A percentile compares a stretch with the other conserved stretches of the same genome.
phyloP scores from a whole-genome alignment of 257 asterid species.

The Scutellaria minor region DNA sequence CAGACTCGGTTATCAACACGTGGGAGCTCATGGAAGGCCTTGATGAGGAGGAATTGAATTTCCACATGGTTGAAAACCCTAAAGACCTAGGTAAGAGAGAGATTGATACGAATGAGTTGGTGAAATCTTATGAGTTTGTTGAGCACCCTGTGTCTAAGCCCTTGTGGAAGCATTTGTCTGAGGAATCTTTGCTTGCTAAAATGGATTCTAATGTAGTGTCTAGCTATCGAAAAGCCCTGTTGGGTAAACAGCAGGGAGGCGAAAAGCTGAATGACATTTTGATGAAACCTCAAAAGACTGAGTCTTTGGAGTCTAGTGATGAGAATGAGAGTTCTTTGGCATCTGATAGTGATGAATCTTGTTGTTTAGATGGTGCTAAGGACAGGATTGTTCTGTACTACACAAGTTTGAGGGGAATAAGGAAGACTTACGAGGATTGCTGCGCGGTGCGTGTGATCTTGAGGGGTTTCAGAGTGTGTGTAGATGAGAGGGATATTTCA shows the following conservation, averaged over 20 bases:
- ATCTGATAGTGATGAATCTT: slow-evolving; percentile 40
- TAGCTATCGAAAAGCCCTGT: slow-evolving; percentile 47
- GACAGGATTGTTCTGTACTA: slow-evolving; percentile 69
- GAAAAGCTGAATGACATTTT: slow-evolving; percentile 38
- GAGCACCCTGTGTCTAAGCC: slow-evolving; percentile 56
- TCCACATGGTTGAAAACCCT: slow-evolving; percentile 50
- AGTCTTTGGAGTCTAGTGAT: slow-evolving; percentile 32
- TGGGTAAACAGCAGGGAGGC: slow-evolving; percentile 44
- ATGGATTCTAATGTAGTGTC: slow-evolving; percentile 50
- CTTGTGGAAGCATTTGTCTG: slow-evolving; percentile 61
- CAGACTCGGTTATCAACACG: slow-evolving; percentile 86
- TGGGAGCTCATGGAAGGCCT: slow-evolving; percentile 98
- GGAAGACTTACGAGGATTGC: slow-evolving; percentile 89
- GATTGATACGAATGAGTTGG: slow-evolving; percentile 39
- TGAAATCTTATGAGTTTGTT: slow-evolving; percentile 47
- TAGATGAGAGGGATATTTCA: slow-evolving; percentile 89
- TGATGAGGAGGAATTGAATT: slow-evolving; percentile 61
- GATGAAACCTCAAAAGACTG: slow-evolving; percentile 16
- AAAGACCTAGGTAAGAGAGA: slow-evolving; percentile 14
- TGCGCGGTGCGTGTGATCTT: slow-evolving; percentile 71
- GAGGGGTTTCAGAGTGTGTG: slow-evolving; percentile 62
- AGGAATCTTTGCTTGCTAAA: slow-evolving; percentile 56
- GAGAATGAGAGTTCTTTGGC: slow-evolving; percentile 27
- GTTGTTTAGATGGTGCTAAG: slow-evolving; percentile 42
- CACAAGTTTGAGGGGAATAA: slow-evolving; percentile 86